These are phyloP conservation scores for Stipa capillata DNA, from an alignment of 176 grass and related monocot species.

Conservation along the genomic window DNA sequence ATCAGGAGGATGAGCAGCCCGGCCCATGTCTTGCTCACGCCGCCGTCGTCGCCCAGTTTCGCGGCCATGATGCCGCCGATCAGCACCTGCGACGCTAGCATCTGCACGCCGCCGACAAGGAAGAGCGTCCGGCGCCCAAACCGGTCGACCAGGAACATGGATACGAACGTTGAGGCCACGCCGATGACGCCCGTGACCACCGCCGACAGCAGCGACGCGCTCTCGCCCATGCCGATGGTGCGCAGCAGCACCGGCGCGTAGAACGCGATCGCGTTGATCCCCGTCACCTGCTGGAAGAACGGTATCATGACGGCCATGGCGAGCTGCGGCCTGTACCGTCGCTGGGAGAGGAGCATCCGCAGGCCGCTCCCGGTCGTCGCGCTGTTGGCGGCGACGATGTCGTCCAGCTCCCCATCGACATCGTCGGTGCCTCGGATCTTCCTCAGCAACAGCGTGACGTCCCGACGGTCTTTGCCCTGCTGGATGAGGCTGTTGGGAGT, in stretches of 20 bases:
- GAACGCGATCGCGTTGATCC: conserved; percentile 60
- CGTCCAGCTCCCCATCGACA: conserved; percentile 34
- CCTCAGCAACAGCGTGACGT: conserved; percentile 19
- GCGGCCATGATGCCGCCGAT: conserved; percentile 45
- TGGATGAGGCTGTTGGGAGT: conserved; percentile 58
- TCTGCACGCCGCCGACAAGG: conserved; percentile 34
- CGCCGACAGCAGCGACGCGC: conserved; percentile 45
- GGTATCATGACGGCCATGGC: conserved; percentile 37
- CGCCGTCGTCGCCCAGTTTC: conserved; percentile 24
- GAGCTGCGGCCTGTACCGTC: conserved; percentile 37
- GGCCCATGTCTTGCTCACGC: conserved; percentile 11
- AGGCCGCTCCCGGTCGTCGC: background rate
- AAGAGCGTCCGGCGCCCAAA: conserved; percentile 55
- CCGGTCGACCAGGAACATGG: conserved; percentile 42
- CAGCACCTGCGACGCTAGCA: conserved; percentile 47
- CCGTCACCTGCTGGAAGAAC: conserved; percentile 64
- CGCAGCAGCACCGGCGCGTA: conserved; percentile 68
- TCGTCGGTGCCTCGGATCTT: conserved; percentile 40
- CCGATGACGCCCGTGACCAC: conserved; percentile 31
- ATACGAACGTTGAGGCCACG: background rate
- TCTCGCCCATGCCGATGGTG: conserved; percentile 51
- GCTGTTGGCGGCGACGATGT: conserved; percentile 26
- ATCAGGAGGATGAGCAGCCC: conserved; percentile 36
- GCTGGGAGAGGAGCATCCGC: background rate
- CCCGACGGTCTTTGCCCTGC: conserved; percentile 8